Evolutionary conservation across 768 basidiomycete species (phyloP), one percentile per base, ranked within the genome.

Genomic region (Dictyophora rubrovolvata): DNA sequence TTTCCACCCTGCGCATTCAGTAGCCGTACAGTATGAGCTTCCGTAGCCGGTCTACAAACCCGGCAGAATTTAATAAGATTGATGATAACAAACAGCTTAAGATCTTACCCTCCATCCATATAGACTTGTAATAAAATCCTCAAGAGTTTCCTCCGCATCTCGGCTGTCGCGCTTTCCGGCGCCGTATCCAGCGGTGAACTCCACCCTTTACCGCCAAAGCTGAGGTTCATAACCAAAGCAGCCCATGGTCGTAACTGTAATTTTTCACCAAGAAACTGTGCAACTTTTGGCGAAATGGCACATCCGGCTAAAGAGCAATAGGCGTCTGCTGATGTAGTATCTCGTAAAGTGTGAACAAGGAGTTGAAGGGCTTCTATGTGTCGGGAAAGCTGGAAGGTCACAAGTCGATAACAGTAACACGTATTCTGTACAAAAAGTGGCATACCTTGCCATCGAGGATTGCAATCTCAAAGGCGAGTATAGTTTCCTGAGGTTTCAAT

Each of bases 261-360:
- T 18, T 74, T 79, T 65, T 75, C 78, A 21, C 78, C 82, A 42
- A 84, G 73, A 0, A 71, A 56, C 36, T 76, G 74, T 0, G 83
- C 84, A 0, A 78, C 71, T 62, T 80, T 84, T 1, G 77, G 72
- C 0, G 86, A 77, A 4, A 96, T 73, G 21, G 95, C 79, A 20
- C 82, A 80, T 5, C 93, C 91, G 17, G 84, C 85, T 34, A 87
- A 80, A 1, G 86, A 79, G 65, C 93, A 95, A 69, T 93, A 96
- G 5, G 84, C 79, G 67, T 95, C 91, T 0, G 93, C 90, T 1
- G 90, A 87, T 0, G 79, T 73, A 0, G 80, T 75, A 67, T 97
- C 94, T 54, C 79, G 78, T 10, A 96, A 71, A 37, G 80, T 78
- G 60, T 82, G 77, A 7, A 86, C 86, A 7, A 97, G 80, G 1